Evolutionary conservation across 1,139 yeast species (phyloP), one percentile per base, ranked within the genome.

Genomic region (Trichomonascaceae sp.): DNA sequence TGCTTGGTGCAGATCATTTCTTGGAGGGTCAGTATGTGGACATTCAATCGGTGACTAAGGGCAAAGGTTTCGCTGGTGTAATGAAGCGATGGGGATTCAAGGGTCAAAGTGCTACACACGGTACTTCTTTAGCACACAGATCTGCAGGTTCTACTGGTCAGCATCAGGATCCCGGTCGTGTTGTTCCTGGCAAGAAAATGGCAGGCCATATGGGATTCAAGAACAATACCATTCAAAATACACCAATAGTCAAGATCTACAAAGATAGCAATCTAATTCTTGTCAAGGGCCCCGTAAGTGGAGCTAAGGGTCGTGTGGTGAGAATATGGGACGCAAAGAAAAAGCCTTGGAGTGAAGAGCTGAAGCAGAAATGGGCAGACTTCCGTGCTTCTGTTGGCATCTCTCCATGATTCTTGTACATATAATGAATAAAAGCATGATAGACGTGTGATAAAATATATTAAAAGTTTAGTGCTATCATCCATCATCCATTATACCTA

Each of bases 51-150:
- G 77, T 80, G 19, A 78, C 95, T 50, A 93, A 90, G 70, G 99
- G 99, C 74, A 93, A 95, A 73, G 99, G 99, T 15, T 89, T 89
- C 70, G 90, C 93, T 19, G 99, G 99, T 82, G 99, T 93, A 19
- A 93, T 93, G 96, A 93, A 93, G 71, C 83, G 96, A 74, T 87
- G 87, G 77, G 87, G 89, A n/a, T 93, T 93, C 74, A 76, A 76
- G 53, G 99, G 99, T 77, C 82, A 88, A 70, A 81, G 82, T 51
- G 98, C 98, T 6, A 79, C 97, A 1, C 99, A 93, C 71, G 99
- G 99, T 86, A 93, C 88, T 46, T 89, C 99, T 38, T 77, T 81
- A 56, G 87, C 95, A 41, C 98, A 93, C 70, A 85, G 99, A 79
- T 85, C 91, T 53, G 96, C 96, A 63, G 99, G 99, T 79, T 91